A percentile compares a stretch with the other conserved stretches of the same genome.
Evolutionary conservation across 1,284 basidiomycete species (phyloP).

Genomic region (Kwoniella shivajii): DNA sequence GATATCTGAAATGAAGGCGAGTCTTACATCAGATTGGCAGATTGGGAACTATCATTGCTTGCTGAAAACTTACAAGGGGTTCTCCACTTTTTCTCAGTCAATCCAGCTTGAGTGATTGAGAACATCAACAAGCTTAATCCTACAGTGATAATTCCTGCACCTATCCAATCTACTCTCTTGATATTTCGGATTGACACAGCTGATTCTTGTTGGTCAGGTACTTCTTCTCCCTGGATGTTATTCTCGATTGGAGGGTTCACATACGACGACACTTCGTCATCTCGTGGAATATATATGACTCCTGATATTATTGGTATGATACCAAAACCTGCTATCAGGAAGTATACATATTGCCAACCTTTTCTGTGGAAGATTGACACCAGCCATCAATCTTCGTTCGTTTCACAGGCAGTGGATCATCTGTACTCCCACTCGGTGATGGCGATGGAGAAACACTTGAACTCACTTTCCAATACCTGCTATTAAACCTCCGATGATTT

Average conservation of each 20-base stretch:
- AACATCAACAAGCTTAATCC: slow-evolving; percentile 36
- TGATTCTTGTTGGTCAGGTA: too few species aligned
- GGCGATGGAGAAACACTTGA: not conserved
- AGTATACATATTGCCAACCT: slow-evolving; percentile 37
- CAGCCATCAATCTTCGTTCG: not conserved
- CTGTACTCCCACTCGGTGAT: too few species aligned
- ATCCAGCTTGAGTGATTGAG: slow-evolving; percentile 32
- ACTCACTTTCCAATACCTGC: not conserved
- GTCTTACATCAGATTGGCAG: not conserved
- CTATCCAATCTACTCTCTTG: slow-evolving; percentile 37
- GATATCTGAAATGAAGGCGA: slow-evolving; percentile 23
- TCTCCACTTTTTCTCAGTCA: slow-evolving; percentile 29
- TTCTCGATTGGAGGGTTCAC: too few species aligned
- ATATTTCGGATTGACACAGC: too few species aligned
- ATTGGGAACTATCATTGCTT: not conserved
- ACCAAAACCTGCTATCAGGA: slow-evolving; percentile 33
- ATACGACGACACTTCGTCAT: too few species aligned
- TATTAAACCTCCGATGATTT: slow-evolving; percentile 33
- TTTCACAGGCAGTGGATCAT: too few species aligned
- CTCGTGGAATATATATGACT: slow-evolving; percentile 29
- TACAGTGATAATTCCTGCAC: slow-evolving; percentile 33
- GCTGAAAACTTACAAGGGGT: slow-evolving; percentile 29
- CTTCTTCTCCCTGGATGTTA: slow-evolving; percentile 18
- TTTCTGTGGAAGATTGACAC: not conserved
- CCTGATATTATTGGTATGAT: slow-evolving; percentile 30